Base-by-base conservation (phyloP, 495 filamentous ascomycete genomes). In the Hypoxylon crocopeplum region DNA sequence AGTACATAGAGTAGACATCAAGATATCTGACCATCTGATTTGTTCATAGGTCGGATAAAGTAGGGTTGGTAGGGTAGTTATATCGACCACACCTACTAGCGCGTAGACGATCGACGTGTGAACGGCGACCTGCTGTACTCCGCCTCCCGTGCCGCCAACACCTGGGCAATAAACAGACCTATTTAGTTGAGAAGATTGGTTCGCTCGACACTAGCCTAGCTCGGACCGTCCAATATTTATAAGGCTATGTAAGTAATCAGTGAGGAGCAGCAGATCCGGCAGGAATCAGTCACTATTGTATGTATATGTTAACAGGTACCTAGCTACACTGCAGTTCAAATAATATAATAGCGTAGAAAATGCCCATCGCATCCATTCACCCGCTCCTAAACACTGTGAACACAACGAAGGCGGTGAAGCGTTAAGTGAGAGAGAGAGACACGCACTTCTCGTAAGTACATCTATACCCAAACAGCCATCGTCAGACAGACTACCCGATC, bases 391-490 rank as follows among this genome's bases (percentile, higher is more conserved):
- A 24, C 30, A 15, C 22, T 46, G 46, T 49, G 36, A 36, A 62
- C 7, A 50, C 24, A 45, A 39, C 50, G 33, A 50, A 46, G 29
- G 2, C 33, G 15, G 27, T 3, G 16, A 8, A 46, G 27, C 12
- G 30, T 1, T 20, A 15, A n/a, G 20, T 27, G 20, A 22, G 22
- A 24, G 24, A 32, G 24, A 41, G 33, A 16, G 39, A 56, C 16
- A 56, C 30, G 29, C 5, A 52, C 29, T 21, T 15, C 15, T 44
- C 39, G 44, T 64, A 64, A 59, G 48, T 55, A 58, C 54, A 58
- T 59, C 20, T 44, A 53, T 48, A 49, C 34, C 48, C 48, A 59
- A 24, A 11, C 19, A 33, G 24, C 40, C 48, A 48, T 33, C 17
- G 40, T 38, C 3, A 38, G 34, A 38, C 15, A 37, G 27, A 36